These are phyloP conservation scores for Tetrapyrgos nigripes DNA, from an alignment of 1,284 basidiomycete genomes.

Conservation along the genomic window DNA sequence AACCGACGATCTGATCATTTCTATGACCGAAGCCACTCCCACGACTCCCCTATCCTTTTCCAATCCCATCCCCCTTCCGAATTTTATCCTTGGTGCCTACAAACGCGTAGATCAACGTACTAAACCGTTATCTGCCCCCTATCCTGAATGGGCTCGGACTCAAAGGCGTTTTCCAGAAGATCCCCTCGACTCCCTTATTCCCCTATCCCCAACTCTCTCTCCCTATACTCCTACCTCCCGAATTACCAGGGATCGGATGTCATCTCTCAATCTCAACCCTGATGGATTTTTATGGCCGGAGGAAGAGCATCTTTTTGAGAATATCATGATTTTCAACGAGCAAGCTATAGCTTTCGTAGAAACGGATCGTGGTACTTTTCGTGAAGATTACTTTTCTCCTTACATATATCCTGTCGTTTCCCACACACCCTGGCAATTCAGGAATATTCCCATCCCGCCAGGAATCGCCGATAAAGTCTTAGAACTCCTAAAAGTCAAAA, in stretches of 20 bases:
- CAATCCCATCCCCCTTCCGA: too few species aligned
- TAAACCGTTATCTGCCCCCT: conserved; percentile 22
- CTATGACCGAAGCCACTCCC: too few species aligned
- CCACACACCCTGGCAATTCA: conserved; percentile 27
- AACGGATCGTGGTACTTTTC: too few species aligned
- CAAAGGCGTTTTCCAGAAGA: conserved; percentile 18
- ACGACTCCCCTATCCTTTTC: too few species aligned
- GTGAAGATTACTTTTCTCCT: too few species aligned
- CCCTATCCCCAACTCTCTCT: conserved; percentile 18
- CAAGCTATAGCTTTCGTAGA: conserved; percentile 32
- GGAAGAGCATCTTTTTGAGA: conserved; percentile 28
- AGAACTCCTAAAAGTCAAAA: conserved; percentile 30
- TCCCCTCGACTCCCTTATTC: conserved; percentile 17
- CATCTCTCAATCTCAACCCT: conserved; percentile 20
- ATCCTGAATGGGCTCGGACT: conserved; percentile 20
- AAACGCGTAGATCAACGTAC: conserved; percentile 22
- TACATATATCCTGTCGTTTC: conserved; percentile 35
- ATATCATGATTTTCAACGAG: conserved; percentile 31
- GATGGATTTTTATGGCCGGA: too few species aligned
- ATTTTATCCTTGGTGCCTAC: too few species aligned
- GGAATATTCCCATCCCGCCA: conserved; percentile 19
- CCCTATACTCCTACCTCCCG: conserved; percentile 19
- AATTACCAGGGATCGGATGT: conserved; percentile 20
- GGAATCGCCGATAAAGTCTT: too few species aligned
- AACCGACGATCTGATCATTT: too few species aligned